These are phyloP conservation scores for Fraxinus ornus DNA, from an alignment of 305 asterid species.

Conservation along the genomic window DNA sequence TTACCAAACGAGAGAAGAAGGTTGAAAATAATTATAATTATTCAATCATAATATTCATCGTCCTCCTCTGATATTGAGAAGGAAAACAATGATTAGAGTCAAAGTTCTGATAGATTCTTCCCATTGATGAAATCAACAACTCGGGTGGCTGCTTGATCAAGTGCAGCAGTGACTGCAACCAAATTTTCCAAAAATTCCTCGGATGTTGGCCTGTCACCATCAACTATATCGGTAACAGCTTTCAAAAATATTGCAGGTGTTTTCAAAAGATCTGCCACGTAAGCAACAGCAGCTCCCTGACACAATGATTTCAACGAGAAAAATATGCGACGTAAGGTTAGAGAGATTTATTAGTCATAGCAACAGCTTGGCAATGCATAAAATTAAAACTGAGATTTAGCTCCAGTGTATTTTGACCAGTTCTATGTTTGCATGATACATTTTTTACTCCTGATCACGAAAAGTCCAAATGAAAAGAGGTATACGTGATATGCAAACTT, in stretches of 20 bases:
- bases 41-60: neutral
- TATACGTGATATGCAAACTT: neutral
- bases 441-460: neutral
- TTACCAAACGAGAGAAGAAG: neutral
- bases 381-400: neutral
- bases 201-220: conserved; percentile 86
- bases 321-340: neutral
- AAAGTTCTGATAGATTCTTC: conserved; percentile 61
- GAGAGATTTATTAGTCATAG: neutral
- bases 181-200: conserved; percentile 85
- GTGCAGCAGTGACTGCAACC: conserved; percentile 83
- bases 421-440: neutral
- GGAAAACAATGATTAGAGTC: conserved; percentile 21
- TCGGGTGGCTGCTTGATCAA: conserved; percentile 58
- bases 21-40: neutral
- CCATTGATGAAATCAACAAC: conserved; percentile 75
- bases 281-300: conserved; percentile 96
- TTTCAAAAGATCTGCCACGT: conserved; percentile 83
- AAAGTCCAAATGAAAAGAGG: neutral
- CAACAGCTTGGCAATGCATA: conserved; percentile 1
- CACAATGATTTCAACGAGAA: conserved; percentile 16
- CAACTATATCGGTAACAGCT: conserved; percentile 90
- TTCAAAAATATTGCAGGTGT: conserved; percentile 77
- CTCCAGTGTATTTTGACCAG: neutral
- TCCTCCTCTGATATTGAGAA: neutral